phyloP scores from a whole-genome alignment of 345 rosid genomes.

The Eucalyptus globulus region DNA sequence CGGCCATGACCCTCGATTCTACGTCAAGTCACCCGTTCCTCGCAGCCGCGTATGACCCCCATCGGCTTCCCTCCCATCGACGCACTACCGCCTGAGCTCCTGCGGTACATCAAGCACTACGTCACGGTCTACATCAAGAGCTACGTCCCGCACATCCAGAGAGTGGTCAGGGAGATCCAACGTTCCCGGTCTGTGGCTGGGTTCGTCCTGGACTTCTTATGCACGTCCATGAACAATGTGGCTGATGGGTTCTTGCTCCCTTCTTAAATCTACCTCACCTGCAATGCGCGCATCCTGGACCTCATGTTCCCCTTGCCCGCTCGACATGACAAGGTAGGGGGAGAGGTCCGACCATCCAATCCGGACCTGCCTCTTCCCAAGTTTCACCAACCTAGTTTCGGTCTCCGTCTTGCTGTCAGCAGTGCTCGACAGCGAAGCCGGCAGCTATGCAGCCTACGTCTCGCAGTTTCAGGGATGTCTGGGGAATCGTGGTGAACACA shows the following conservation, averaged over 20 bases:
- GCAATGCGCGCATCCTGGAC: slow-evolving; percentile 14
- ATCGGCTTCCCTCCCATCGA: slow-evolving; percentile 9
- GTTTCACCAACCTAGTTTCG: slow-evolving; percentile 18
- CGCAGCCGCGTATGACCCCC: slow-evolving; percentile 9
- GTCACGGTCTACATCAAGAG: background rate
- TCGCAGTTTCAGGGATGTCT: slow-evolving; percentile 11
- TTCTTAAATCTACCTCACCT: slow-evolving; percentile 27
- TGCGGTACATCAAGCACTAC: background rate
- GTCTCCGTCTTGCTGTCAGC: slow-evolving; percentile 15
- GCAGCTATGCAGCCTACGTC: slow-evolving; percentile 14
- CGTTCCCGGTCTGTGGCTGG: slow-evolving; percentile 12
- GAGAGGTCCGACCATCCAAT: slow-evolving; percentile 1
- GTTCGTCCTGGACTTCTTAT: slow-evolving; percentile 31
- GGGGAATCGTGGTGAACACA: slow-evolving; percentile 29
- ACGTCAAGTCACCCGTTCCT: background rate
- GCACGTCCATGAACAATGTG: slow-evolving; percentile 20
- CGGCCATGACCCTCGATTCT: slow-evolving; percentile 9
- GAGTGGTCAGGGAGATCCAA: background rate
- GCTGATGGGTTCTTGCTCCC: slow-evolving; percentile 24
- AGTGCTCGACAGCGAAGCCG: slow-evolving; percentile 1
- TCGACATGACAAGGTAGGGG: slow-evolving; percentile 1
- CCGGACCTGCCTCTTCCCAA: slow-evolving; percentile 2
- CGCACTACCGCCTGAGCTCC: slow-evolving; percentile 1
- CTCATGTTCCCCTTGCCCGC: slow-evolving; percentile 18
- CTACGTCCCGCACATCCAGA: background rate